These are phyloP conservation scores for Apiospora koreana DNA, from an alignment of 2,329 filamentous ascomycete species.

Conservation along the genomic window DNA sequence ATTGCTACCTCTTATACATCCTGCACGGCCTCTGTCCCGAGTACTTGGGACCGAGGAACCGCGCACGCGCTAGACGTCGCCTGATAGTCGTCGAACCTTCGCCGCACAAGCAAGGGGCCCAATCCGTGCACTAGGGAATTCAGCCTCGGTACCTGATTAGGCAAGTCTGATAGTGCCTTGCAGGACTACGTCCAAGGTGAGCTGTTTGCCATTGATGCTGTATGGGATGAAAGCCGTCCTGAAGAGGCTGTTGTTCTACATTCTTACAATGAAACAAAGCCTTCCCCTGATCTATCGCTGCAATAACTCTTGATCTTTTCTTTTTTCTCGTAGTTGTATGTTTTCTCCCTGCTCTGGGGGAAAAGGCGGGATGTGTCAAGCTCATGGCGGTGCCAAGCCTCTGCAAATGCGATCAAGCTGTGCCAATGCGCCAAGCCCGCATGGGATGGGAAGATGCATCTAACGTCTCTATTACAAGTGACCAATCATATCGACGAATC, in stretches of 20 bases:
- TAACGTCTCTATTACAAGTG: not conserved
- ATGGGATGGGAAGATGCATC: slow-evolving; percentile 1
- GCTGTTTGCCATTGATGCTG: not conserved
- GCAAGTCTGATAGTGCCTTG: not conserved
- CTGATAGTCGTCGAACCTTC: not conserved
- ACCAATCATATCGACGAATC: not conserved
- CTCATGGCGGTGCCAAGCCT: not conserved
- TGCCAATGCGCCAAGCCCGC: not conserved
- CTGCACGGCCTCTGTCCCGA: not conserved
- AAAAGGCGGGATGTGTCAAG: not conserved
- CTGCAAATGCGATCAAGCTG: not conserved
- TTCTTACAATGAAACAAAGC: not conserved
- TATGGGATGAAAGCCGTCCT: not conserved
- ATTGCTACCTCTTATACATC: not conserved
- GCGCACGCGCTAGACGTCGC: not conserved
- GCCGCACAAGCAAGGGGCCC: not conserved
- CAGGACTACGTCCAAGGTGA: not conserved
- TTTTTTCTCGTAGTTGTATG: not conserved
- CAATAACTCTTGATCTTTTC: not conserved
- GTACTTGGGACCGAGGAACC: not conserved
- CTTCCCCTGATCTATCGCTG: not conserved
- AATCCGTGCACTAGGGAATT: not conserved
- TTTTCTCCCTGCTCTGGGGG: not conserved
- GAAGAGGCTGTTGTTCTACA: not conserved
- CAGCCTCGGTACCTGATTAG: not conserved